Percentiles rank a stretch among this genome's conserved stretches.
phyloP scores from a whole-genome alignment of 495 filamentous ascomycete genomes.

The Extremus antarcticus region DNA sequence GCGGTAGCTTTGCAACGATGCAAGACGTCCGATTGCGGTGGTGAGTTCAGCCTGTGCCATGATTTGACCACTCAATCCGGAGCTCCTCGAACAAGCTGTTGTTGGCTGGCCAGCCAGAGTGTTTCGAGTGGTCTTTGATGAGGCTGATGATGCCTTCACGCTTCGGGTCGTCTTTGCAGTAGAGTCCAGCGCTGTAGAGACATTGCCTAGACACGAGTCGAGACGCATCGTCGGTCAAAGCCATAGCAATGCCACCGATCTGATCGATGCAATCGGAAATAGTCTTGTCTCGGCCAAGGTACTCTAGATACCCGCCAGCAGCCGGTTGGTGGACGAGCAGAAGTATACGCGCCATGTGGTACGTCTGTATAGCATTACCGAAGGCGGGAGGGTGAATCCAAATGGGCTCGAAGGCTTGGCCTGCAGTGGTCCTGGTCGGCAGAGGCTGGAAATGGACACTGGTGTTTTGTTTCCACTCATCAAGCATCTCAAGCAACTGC shows the following conservation, averaged over 20 bases:
- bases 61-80: constrained; percentile 16
- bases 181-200: constrained; percentile 24
- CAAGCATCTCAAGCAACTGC: constrained; percentile 18
- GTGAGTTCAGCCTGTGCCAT: not conserved
- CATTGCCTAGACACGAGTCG: constrained; percentile 19
- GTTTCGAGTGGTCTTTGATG: constrained; percentile 10
- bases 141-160: constrained; percentile 19
- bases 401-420: constrained; percentile 17
- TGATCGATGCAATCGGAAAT: constrained; percentile 20
- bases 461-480: constrained; percentile 23
- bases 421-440: constrained; percentile 4
- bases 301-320: constrained; percentile 21
- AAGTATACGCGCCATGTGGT: constrained; percentile 21
- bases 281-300: constrained; percentile 11
- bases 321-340: constrained; percentile 22
- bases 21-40: too few relatives aligned
- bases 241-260: constrained; percentile 25
- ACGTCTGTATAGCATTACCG: constrained; percentile 16
- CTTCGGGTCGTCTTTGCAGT: constrained; percentile 17
- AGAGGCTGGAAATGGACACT: constrained; percentile 22
- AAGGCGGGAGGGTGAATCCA: constrained; percentile 26
- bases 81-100: constrained; percentile 21
- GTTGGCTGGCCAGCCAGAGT: constrained; percentile 24
- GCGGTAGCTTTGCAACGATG: not conserved
- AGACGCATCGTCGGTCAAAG: constrained; percentile 14